phyloP scores from a whole-genome alignment of 371 early-diverging fungal species.

The Blakeslea trispora region DNA sequence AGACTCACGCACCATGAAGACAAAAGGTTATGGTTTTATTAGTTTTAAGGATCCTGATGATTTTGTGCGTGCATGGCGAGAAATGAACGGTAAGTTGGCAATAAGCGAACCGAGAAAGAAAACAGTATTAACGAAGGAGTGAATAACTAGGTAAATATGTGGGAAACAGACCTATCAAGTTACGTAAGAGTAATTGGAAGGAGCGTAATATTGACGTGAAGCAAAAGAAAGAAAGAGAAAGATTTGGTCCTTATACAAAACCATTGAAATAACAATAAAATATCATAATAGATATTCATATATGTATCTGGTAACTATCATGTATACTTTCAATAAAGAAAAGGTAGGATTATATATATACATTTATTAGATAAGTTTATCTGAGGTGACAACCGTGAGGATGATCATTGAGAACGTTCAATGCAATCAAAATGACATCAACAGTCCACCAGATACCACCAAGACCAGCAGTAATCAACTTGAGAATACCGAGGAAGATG shows the following conservation, averaged over 20 bases:
- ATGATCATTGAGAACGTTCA: conserved; percentile 49
- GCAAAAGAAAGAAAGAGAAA: conserved; percentile 49
- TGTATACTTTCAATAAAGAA: too few species aligned
- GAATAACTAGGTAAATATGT: conserved; percentile 92
- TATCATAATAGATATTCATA: not conserved
- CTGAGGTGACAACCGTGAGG: conserved; percentile 46
- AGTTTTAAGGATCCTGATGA: conserved; percentile 85
- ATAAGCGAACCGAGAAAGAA: not conserved
- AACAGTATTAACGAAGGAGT: not conserved
- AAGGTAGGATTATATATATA: too few species aligned
- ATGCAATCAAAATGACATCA: conserved; percentile 45
- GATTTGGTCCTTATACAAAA: conserved; percentile 48
- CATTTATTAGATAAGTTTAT: conserved; percentile 2
- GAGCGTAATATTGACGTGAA: conserved; percentile 82
- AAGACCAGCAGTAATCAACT: conserved; percentile 52
- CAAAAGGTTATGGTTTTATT: conserved; percentile 83
- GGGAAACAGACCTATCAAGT: conserved; percentile 92
- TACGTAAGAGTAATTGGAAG: conserved; percentile 93
- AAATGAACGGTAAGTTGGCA: conserved; percentile 91
- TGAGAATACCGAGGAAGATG: conserved; percentile 49
- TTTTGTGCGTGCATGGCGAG: conserved; percentile 82
- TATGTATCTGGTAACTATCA: too few species aligned
- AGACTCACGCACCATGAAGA: conserved; percentile 78
- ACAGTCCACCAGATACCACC: conserved; percentile 54
- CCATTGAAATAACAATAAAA: conserved; percentile 20